Conservation (phyloP, 208 protist genomes). For the Entamoeba dispar region DNA sequence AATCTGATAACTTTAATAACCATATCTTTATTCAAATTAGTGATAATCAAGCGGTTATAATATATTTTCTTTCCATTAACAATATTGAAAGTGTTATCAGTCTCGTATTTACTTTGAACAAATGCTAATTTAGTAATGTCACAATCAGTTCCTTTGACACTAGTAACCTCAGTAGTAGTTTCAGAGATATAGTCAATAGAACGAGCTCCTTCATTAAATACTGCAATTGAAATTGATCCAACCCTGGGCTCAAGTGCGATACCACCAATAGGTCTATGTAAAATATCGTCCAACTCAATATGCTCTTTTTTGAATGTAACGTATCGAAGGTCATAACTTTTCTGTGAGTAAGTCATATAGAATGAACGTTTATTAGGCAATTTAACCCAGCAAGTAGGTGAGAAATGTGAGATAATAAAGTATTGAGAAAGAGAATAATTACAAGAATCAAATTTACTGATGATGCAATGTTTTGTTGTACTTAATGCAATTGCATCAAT, state of each 20-base stretch:
- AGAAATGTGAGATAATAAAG: background rate
- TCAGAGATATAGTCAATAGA: background rate
- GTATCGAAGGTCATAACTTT: background rate
- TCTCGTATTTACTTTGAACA: background rate
- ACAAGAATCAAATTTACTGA: background rate
- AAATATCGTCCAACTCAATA: background rate
- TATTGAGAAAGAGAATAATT: background rate
- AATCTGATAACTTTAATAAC: background rate
- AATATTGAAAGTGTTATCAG: background rate
- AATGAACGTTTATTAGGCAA: background rate
- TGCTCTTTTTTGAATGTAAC: background rate
- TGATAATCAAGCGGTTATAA: background rate
- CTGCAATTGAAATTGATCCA: background rate
- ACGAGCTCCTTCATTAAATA: background rate
- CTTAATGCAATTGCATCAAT: background rate
- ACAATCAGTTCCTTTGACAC: background rate
- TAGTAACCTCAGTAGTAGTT: background rate
- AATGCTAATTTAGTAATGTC: background rate
- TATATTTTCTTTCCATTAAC: background rate
- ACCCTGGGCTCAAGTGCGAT: background rate
- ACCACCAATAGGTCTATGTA: background rate
- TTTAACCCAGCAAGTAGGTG: background rate
- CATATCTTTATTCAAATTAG: background rate
- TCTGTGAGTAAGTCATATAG: background rate
- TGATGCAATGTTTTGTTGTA: background rate